Percentiles rank a stretch among this genome's conserved stretches.
Conservation (phyloP, 2,329 filamentous ascomycete genomes). For the Beauveria caledonica region DNA sequence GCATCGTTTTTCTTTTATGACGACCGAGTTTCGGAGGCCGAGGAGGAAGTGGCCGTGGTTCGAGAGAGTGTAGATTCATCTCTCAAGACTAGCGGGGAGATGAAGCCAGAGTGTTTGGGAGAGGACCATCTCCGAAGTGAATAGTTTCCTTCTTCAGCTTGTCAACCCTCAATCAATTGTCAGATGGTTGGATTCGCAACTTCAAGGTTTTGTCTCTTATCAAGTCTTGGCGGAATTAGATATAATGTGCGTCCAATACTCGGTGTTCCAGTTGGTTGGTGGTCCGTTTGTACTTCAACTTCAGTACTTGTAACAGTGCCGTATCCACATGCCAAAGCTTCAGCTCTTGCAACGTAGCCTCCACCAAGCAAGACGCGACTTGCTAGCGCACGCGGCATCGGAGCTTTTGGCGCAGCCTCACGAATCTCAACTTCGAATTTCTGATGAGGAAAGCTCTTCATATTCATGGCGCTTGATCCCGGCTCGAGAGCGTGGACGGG, state of each 20-base stretch:
- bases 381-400: not conserved
- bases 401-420: not conserved
- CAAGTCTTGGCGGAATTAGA: too few species aligned
- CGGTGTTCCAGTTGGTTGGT: not conserved
- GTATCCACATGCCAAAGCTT: conserved; percentile 4
- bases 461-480: conserved; percentile 57
- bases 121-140: not conserved
- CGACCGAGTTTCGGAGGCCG: not conserved
- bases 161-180: too few species aligned
- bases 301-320: not conserved
- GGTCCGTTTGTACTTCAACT: not conserved
- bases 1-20: not conserved
- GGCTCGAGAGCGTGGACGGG: conserved; percentile 47
- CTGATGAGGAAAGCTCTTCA: conserved; percentile 14
- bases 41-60: not conserved
- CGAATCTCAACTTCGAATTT: conserved; percentile 4
- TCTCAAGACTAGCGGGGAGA: not conserved
- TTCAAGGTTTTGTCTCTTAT: too few species aligned
- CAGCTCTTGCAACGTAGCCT: conserved; percentile 18
- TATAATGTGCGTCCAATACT: too few species aligned
- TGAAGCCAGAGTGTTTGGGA: not conserved
- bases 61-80: not conserved
- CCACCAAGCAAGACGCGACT: conserved; percentile 7
- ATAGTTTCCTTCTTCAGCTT: not conserved
- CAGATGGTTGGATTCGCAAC: too few species aligned